Percentiles rank a stretch among this genome's conserved stretches.
Evolutionary conservation across 1,139 yeast genomes (phyloP).

Genomic region (Geotrichum restrictum): DNA sequence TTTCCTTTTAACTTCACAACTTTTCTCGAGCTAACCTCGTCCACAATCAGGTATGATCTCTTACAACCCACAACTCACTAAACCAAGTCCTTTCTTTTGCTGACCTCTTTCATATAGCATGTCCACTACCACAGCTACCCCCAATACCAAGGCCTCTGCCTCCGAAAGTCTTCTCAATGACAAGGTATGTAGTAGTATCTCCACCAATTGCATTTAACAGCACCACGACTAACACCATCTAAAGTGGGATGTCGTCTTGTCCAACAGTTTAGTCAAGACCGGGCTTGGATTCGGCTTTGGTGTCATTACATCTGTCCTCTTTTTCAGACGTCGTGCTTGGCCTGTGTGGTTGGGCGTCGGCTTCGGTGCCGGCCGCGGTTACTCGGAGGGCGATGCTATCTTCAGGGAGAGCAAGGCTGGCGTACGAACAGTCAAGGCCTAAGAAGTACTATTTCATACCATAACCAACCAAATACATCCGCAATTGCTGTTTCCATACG

Average conservation of each 20-base stretch:
- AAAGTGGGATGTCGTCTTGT: slow-evolving; percentile 92
- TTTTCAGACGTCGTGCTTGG: slow-evolving; percentile 90
- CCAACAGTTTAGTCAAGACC: slow-evolving; percentile 90
- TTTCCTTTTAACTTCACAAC: not conserved
- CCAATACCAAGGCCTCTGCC: slow-evolving; percentile 43
- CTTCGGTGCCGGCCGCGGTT: slow-evolving; percentile 95
- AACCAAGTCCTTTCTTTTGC: not conserved
- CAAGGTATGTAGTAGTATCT: slow-evolving; percentile 43
- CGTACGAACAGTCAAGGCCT: slow-evolving; percentile 39
- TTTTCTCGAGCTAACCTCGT: not conserved
- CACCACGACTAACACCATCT: slow-evolving; percentile 3
- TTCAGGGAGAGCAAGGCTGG: slow-evolving; percentile 54
- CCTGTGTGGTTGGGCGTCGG: slow-evolving; percentile 97
- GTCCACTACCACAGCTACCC: slow-evolving; percentile 30
- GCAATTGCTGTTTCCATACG: not conserved
- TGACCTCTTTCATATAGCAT: slow-evolving; percentile 18
- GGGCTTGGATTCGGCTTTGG: slow-evolving; percentile 98
- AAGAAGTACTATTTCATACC: slow-evolving; percentile 4
- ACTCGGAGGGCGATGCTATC: slow-evolving; percentile 95
- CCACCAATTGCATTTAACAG: not conserved
- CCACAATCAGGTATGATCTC: not conserved
- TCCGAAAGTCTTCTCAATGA: slow-evolving; percentile 73
- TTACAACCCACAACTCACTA: not conserved
- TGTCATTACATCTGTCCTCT: slow-evolving; percentile 83
- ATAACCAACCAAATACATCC: not conserved